Conservation (phyloP, 2,329 filamentous ascomycete species). For the Purpureocillium takamizusanense region DNA sequence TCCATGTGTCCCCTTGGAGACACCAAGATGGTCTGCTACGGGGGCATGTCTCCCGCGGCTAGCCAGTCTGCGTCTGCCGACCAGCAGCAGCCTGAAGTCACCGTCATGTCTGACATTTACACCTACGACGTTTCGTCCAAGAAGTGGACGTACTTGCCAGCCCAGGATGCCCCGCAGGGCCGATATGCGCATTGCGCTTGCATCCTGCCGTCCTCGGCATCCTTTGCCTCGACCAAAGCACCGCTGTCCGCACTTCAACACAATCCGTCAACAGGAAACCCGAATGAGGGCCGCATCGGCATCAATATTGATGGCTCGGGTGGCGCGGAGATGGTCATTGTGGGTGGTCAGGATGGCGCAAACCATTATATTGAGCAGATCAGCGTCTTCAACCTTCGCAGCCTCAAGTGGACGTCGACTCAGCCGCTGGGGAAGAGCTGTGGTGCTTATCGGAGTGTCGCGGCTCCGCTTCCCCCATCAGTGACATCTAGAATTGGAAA, state of each 20-base stretch:
- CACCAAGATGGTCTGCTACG: slow-evolving; percentile 94
- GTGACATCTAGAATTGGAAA: slow-evolving; percentile 59
- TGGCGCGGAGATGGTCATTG: slow-evolving; percentile 93
- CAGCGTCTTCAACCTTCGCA: slow-evolving; percentile 93
- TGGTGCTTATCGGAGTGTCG: slow-evolving; percentile 91
- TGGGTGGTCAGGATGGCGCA: slow-evolving; percentile 91
- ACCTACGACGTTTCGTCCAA: slow-evolving; percentile 80
- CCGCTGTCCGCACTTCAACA: slow-evolving; percentile 82
- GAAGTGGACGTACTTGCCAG: slow-evolving; percentile 77
- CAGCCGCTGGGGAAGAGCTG: slow-evolving; percentile 83
- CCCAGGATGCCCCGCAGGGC: slow-evolving; percentile 78
- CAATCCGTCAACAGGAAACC: slow-evolving; percentile 72
- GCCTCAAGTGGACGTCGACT: slow-evolving; percentile 90
- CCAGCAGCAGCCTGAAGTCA: slow-evolving; percentile 68
- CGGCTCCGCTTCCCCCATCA: slow-evolving; percentile 67
- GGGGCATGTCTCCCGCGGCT: slow-evolving; percentile 84
- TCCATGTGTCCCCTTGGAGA: slow-evolving; percentile 91
- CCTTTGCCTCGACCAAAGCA: slow-evolving; percentile 76
- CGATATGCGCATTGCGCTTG: slow-evolving; percentile 95
- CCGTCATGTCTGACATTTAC: slow-evolving; percentile 97
- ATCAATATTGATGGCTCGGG: slow-evolving; percentile 84
- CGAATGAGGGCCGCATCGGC: slow-evolving; percentile 81
- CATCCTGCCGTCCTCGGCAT: slow-evolving; percentile 78
- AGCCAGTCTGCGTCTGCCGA: slow-evolving; percentile 36
- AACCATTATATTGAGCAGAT: slow-evolving; percentile 99